These are phyloP conservation scores for Cytospora schulzeri DNA, from an alignment of 2,329 filamentous ascomycete species.

Conservation along the genomic window DNA sequence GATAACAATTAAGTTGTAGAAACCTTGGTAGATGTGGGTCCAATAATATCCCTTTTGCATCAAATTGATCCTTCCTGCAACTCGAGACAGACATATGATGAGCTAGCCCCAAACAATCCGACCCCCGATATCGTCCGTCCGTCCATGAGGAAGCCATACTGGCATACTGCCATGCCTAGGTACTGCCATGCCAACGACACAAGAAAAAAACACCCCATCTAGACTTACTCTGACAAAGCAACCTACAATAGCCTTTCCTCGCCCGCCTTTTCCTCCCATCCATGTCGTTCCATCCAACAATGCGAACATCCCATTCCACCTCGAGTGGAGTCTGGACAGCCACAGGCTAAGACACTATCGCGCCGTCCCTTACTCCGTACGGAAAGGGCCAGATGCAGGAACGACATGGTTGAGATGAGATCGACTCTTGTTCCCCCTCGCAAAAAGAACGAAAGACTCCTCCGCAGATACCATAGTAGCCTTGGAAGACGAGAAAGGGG, in stretches of 20 bases:
- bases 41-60: neutral
- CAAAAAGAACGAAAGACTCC: neutral
- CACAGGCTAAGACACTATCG: neutral
- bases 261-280: neutral
- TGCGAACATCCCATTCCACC: neutral
- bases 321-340: neutral
- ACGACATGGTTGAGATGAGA: neutral
- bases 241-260: neutral
- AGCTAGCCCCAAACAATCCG: no score
- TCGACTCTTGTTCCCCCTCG: neutral
- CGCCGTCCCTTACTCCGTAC: neutral
- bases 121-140: no score
- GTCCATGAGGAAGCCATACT: no score
- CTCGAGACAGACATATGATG: neutral
- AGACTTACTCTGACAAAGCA: no score
- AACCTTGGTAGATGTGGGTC: neutral
- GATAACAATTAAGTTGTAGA: neutral
- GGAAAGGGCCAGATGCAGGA: neutral
- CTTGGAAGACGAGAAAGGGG: neutral
- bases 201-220: no score
- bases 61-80: neutral
- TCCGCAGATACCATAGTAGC: neutral
- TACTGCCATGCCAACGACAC: no score
- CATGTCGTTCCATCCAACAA: neutral
- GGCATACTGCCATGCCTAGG: no score